Evolutionary conservation across 495 filamentous ascomycete genomes (phyloP).

Genomic region (Penicilliopsis zonata): DNA sequence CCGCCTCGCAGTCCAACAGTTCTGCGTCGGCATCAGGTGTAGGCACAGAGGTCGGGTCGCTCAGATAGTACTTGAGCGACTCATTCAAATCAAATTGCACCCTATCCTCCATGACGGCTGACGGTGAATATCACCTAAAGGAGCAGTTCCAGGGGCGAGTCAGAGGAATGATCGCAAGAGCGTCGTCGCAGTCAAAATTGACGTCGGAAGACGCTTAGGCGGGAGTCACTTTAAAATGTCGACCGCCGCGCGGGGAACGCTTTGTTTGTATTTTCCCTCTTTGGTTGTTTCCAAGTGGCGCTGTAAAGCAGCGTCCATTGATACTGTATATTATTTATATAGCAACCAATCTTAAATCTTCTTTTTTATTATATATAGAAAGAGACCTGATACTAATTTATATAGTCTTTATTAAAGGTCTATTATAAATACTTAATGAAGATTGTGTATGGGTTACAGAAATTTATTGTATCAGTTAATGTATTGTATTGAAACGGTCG

Average conservation of each 20-base stretch:
- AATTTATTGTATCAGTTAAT: neutral
- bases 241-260: neutral
- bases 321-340: neutral
- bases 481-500: conserved; percentile 1
- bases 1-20: conserved; percentile 82
- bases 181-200: neutral
- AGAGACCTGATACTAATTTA: too few species aligned
- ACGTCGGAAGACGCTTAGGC: neutral
- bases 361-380: too few species aligned
- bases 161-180: neutral
- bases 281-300: conserved; percentile 3
- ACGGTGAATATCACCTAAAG: conserved; percentile 9
- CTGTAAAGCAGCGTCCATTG: neutral
- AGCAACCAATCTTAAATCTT: neutral
- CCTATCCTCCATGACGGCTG: conserved; percentile 55
- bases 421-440: too few species aligned
- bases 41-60: conserved; percentile 69
- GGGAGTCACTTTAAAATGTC: neutral
- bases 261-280: conserved; percentile 22
- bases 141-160: neutral
- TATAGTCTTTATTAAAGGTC: too few species aligned
- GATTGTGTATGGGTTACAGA: neutral
- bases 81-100: conserved; percentile 90
- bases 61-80: conserved; percentile 88
- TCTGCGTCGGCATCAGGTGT: conserved; percentile 81